Evolutionary conservation across 306 rosid species (phyloP).

Genomic region (Oemleria cerasiformis): DNA sequence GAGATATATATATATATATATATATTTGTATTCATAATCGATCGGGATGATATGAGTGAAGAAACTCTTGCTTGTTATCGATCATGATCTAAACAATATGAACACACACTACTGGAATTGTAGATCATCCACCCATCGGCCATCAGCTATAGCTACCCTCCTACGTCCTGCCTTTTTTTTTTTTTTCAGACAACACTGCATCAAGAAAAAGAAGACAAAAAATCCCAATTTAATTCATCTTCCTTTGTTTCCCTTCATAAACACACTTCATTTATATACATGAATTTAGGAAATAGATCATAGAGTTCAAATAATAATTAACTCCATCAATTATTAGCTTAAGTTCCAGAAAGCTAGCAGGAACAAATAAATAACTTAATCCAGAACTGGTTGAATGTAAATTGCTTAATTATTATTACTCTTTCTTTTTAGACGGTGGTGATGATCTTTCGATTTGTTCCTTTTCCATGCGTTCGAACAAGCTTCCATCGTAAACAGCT

Average conservation of each 20-base stretch:
- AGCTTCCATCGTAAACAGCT: conserved; percentile 75
- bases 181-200: conserved; percentile 23
- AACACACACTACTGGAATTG: not conserved
- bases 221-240: not conserved
- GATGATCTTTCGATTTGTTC: conserved; percentile 23
- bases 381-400: not conserved
- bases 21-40: too few species aligned
- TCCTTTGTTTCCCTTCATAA: conserved; percentile 3
- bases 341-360: not conserved
- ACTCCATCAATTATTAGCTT: not conserved
- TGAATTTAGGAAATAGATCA: not conserved
- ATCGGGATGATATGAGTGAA: too few species aligned
- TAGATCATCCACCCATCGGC: not conserved
- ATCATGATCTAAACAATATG: not conserved
- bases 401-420: conserved; percentile 8
- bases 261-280: not conserved
- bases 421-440: conserved; percentile 27
- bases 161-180: not conserved
- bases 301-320: not conserved
- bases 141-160: not conserved
- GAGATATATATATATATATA: too few species aligned
- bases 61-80: too few species aligned
- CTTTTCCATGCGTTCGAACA: conserved; percentile 59
- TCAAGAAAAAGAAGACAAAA: not conserved
- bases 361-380: not conserved